Base-by-base conservation (phyloP, 179 eudicot genomes). In the Beta macrorhiza region DNA sequence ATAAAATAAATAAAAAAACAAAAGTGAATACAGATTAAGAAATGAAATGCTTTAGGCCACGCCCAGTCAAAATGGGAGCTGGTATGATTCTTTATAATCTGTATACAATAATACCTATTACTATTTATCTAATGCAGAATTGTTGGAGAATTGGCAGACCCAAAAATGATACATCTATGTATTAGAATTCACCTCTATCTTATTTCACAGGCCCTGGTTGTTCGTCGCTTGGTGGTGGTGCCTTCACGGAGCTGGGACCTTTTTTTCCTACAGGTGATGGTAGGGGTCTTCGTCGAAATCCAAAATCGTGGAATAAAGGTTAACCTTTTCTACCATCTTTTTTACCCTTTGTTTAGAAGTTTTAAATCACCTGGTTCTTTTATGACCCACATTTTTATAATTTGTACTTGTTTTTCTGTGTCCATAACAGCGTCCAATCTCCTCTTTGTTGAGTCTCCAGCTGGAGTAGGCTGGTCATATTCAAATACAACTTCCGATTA, bases 391-490 rank as follows among this genome's bases (percentile, higher is more conserved):
- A 19, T 17, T 45, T 1, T 69, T 12, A 25, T 71, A 20, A 7
- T n/a, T 5, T 17, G 7, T 67, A 29, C 32, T 5, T 32, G 11
- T 13, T 15, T 0, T 37, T 37, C 17, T 45, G 10, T 57, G 67
- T 67, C 53, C 62, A 20, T 72, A 7, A 9, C 85, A 95, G 99
- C 91, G 32, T 93, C 99, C 32, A 95, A 95, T 89, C 85, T 93
- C 57, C 95, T 95, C 5, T 95, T 95, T 80, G 92, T 95, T 0
- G 99, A 95, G 92, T 95, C 99, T 53, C 99, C 98, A 79, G 99
- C 97, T 82, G 99, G 99, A 70, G 98, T 95, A 49, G 98, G 98
- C 75, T 95, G 99, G 99, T 95, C 98, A 20, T 95, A 95, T 82
- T 95, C 99, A 13, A 95, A 95, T 64, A 90, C 90, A 15, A 80